phyloP scores from a whole-genome alignment of 225 moss, liverwort and hornwort species.

The Sphagnum contortum region DNA sequence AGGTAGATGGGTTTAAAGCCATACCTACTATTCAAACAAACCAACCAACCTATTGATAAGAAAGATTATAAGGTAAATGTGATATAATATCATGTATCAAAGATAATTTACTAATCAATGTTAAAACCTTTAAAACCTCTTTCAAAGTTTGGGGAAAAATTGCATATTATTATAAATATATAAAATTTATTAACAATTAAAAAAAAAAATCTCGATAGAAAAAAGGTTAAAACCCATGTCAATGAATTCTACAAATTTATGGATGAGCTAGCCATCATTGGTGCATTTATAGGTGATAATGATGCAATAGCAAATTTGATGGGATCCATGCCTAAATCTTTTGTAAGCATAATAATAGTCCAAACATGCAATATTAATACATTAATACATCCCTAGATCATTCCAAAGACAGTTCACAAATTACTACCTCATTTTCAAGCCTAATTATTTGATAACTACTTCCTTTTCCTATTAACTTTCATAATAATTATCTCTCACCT shows the following conservation, averaged over 20 bases:
- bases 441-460: too few species aligned
- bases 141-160: neutral
- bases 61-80: neutral
- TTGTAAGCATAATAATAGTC: neutral
- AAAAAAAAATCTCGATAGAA: neutral
- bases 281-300: neutral
- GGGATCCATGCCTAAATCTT: neutral
- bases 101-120: neutral
- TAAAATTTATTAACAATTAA: neutral
- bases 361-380: neutral
- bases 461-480: too few species aligned
- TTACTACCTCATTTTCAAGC: too few species aligned
- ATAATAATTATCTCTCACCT: too few species aligned
- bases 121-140: neutral
- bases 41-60: neutral
- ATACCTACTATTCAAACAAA: neutral
- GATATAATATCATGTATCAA: neutral
- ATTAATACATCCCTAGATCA: neutral
- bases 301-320: neutral
- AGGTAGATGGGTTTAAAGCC: slow-evolving; percentile 1
- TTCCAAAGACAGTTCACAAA: too few species aligned
- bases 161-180: neutral
- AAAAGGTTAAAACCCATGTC: neutral
- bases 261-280: neutral
- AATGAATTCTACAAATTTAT: neutral